Percentiles rank a stretch among this genome's conserved stretches.
Conservation (phyloP, 164 flowering plant genomes). For the Sedum album region DNA sequence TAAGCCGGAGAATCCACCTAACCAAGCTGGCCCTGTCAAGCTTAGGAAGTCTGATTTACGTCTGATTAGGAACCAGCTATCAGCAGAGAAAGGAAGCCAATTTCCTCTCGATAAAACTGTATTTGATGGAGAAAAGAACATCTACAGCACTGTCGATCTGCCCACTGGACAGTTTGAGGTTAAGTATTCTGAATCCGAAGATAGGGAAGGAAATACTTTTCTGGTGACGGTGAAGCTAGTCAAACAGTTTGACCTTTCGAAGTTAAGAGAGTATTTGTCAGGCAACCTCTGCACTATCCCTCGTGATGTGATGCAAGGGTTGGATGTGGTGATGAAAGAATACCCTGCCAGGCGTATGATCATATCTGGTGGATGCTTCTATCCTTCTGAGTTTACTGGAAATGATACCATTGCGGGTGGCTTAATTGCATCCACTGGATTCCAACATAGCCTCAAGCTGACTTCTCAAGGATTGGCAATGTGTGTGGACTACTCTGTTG, state of each 20-base stretch:
- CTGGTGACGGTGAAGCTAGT: conserved; percentile 35
- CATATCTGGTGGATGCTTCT: conserved; percentile 37
- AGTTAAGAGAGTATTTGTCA: conserved; percentile 34
- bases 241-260: conserved; percentile 27
- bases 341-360: conserved; percentile 34
- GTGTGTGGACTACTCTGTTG: conserved; percentile 54
- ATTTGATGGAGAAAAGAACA: conserved; percentile 59
- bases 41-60: conserved; percentile 25
- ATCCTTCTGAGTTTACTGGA: conserved; percentile 8
- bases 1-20: conserved; percentile 16
- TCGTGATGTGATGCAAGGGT: conserved; percentile 52
- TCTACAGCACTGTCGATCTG: conserved; percentile 47
- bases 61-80: conserved; percentile 28
- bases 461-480: conserved; percentile 48
- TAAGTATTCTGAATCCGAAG: conserved; percentile 32
- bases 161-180: conserved; percentile 40
- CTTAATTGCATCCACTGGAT: conserved; percentile 43
- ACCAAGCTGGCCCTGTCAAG: conserved; percentile 17
- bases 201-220: conserved; percentile 16
- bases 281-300: conserved; percentile 26
- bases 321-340: conserved; percentile 76
- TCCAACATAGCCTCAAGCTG: conserved; percentile 48
- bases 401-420: conserved; percentile 40
- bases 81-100: conserved; percentile 12
- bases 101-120: conserved; percentile 33